phyloP scores from a whole-genome alignment of 148 eudicot genomes.

The Silene conica region DNA sequence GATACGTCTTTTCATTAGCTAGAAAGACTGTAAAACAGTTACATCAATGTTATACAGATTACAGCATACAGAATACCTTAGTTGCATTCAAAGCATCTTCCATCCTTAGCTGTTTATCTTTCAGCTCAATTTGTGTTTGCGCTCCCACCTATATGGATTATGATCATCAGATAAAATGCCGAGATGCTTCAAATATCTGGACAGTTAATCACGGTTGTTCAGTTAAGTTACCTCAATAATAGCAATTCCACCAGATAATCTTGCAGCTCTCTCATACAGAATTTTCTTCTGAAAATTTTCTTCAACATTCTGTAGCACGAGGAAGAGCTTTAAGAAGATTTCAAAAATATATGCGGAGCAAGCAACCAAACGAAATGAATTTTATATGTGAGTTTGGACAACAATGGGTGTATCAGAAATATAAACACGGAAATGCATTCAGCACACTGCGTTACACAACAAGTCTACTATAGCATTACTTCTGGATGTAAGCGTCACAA shows the following conservation, averaged over 20 bases:
- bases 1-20: neutral
- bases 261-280: constrained; percentile 71
- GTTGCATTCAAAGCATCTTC: constrained; percentile 92
- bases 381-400: too few relatives aligned
- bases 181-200: neutral
- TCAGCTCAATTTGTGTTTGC: constrained; percentile 71
- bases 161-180: neutral
- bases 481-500: too few relatives aligned
- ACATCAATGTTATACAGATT: neutral
- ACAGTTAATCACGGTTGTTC: neutral
- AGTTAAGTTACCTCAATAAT: constrained; percentile 55
- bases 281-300: constrained; percentile 70
- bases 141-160: constrained; percentile 65
- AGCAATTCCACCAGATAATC: constrained; percentile 79
- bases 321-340: too few relatives aligned
- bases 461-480: neutral
- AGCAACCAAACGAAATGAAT: neutral
- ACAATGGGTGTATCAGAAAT: neutral
- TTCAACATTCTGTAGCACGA: constrained; percentile 53
- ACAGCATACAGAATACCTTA: constrained; percentile 41
- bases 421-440: neutral
- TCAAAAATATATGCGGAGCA: too few relatives aligned
- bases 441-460: neutral
- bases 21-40: neutral
- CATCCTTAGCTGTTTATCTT: constrained; percentile 77